Base-by-base conservation (phyloP, 352 stramenopile species). In the Globisporangium canariense region DNA sequence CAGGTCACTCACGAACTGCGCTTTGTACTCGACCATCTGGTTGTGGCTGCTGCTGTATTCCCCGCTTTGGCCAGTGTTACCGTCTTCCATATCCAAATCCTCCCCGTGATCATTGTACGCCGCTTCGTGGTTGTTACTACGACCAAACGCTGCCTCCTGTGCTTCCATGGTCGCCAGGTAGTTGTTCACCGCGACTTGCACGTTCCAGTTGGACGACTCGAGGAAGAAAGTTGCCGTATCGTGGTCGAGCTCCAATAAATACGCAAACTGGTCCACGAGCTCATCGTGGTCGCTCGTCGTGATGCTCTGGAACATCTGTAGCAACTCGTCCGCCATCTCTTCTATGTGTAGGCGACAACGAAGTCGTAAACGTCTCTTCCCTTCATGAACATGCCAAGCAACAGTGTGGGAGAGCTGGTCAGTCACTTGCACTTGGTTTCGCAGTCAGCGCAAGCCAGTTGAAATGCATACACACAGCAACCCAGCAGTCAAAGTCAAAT, bases 261-360 rank as follows among this genome's bases (percentile, higher is more conserved):
- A 75, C 22, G 83, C 81, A 68, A 95, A 95, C 62, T 95, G 87
- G 50, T 92, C 82, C 28, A 95, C 77, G 6, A 95, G 70, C 69
- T 92, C 84, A 46, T 95, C 87, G 61, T 91, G 84, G 66, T 95
- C 87, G 45, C 71, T 82, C 28, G 87, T 95, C 25, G 84, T 93
- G 71, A 95, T 95, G 71, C 83, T 93, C 69, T 92, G 83, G 69
- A 95, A 93, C 78, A 93, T 90, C 62, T 89, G 86, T 69, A 95
- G 72, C 36, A 95, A 63, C 55, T 95, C 84, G 68, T 94, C 86
- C 57, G 80, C 80, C 83, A 91, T 91, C 22, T 34, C 62, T 68
- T 53, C 20, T 52, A 28, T 34, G 36, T 46, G 25, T 41, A 18
- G 20, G 3, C 2, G 25, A 2, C 25, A 54, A 3, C 49, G 49